Evolutionary conservation across 1,139 yeast genomes (phyloP).

Genomic region (Hanseniaspora sp.): DNA sequence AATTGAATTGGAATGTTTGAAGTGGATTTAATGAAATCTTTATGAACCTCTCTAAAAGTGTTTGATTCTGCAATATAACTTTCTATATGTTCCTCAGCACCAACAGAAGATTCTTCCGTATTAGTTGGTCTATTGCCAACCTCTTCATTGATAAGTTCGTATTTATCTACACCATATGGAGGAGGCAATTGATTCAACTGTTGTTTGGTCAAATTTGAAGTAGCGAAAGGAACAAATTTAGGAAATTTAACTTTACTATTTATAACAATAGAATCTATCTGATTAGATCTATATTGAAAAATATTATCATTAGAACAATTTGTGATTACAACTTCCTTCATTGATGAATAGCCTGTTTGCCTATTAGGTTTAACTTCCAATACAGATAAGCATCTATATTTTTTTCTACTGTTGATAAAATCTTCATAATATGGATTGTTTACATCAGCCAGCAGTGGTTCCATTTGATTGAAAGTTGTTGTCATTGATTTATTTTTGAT

Average conservation of each 20-base stretch:
- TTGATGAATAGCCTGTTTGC: conserved; percentile 33
- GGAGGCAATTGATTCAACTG: conserved; percentile 24
- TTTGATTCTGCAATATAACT: conserved; percentile 13
- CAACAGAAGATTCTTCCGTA: background rate
- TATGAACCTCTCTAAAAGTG: conserved; percentile 18
- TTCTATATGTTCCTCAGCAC: background rate
- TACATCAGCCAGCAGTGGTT: conserved; percentile 30
- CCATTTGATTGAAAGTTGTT: conserved; percentile 49
- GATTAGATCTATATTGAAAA: conserved; percentile 40
- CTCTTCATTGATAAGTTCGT: conserved; percentile 9
- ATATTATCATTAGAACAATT: conserved; percentile 52
- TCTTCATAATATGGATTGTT: conserved; percentile 31
- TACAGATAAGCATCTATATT: conserved; percentile 48
- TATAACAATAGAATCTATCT: conserved; percentile 30
- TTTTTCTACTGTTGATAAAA: conserved; percentile 23
- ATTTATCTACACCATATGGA: conserved; percentile 29
- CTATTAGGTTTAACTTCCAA: conserved; percentile 51
- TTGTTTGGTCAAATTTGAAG: conserved; percentile 1
- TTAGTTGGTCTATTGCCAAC: background rate
- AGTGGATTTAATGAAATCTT: conserved; percentile 19
- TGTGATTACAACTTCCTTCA: conserved; percentile 54
- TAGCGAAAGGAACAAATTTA: conserved; percentile 20
- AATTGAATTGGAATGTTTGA: conserved; percentile 24
- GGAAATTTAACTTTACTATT: conserved; percentile 28
- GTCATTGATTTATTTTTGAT: conserved; percentile 48